Evolutionary conservation across 441 rosid species (phyloP), one percentile per base, ranked within the genome.

Genomic region (Aquilaria agallochum): DNA sequence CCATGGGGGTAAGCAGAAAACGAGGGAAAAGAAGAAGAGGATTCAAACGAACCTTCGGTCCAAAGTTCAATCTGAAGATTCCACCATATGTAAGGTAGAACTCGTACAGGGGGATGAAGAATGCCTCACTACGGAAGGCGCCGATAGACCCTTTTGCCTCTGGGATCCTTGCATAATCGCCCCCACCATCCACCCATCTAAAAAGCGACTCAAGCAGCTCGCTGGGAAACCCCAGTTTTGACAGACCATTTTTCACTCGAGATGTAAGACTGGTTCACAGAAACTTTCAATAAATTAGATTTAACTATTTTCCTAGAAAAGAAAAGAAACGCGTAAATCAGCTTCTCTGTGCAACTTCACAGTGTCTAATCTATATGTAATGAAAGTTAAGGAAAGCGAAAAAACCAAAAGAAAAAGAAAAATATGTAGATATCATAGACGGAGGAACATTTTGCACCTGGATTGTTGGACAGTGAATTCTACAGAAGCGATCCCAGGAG

Each of bases 61-160:
- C 99, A 82, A 94, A 83, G 60, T 75, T 85, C 75, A 95, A 71
- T 78, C 97, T 82, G 78, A 95, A 95, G 69, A 91, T 89, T 20
- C 96, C 97, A 72, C 99, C 99, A 70, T 95, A 95, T 4, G 86
- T 83, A 77, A 95, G 94, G 74, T 82, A 89, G 65, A 95, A 96
- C 81, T 88, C 90, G 63, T 95, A 86, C 65, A 95, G 71, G 61
- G 97, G 96, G 49, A 95, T 78, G 78, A 95, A 95, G 81, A 95
- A 95, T 60, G 99, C 87, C 76, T 89, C 96, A 53, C 80, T 89
- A 0, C 89, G 80, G 15, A 95, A 62, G 40, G 97, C 88, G 20
- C 60, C 76, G 45, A 88, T 49, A 4, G 83, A 49, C 11, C 97
- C 99, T 78, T 86, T 92, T 0, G 95, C 97, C 72, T 82, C 93